Evolutionary conservation across 2,329 filamentous ascomycete species (phyloP), one percentile per base, ranked within the genome.

Genomic region (Chaetoscypha palmicola): DNA sequence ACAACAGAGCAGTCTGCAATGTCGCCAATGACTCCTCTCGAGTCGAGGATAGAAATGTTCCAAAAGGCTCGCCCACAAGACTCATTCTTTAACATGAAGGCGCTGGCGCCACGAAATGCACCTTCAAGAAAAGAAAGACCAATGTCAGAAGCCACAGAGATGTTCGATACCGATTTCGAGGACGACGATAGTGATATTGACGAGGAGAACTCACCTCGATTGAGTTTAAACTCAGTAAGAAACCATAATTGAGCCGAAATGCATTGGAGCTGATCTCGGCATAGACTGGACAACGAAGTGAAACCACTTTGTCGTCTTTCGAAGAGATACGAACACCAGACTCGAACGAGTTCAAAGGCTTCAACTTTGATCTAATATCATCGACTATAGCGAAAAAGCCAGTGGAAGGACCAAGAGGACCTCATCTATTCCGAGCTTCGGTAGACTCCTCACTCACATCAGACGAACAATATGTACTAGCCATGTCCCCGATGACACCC

Each of bases 231-330:
- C 56, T 89, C 85, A 46, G 85, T 89, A 73, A 64, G 83, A 68
- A 11, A 12, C 33, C 8, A 16, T 28, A 35, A 28, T n/a, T n/a
- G n/a, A n/a, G n/a, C n/a, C n/a, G n/a, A n/a, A n/a, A n/a, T n/a
- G n/a, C n/a, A n/a, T n/a, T n/a, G n/a, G n/a, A n/a, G n/a, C n/a
- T n/a, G n/a, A n/a, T n/a, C n/a, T n/a, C 23, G 32, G 35, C 12
- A 17, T 56, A 89, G 84, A 73, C 77, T 50, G 76, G 74, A 56
- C 77, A 85, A 58, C 79, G 78, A 47, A 94, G 87, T 68, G 79
- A 90, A 60, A 91, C 87, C 2, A 94, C 90, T 2, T 72, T 92
- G 28, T 94, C 89, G 5, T 91, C 87, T 1, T 89, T 85, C 58
- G 88, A 94, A 58, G 89, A 94, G 62, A 74, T 81, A 3, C 78